Base-by-base conservation (phyloP, 2,329 filamentous ascomycete genomes). In the Penicillium sp. region DNA sequence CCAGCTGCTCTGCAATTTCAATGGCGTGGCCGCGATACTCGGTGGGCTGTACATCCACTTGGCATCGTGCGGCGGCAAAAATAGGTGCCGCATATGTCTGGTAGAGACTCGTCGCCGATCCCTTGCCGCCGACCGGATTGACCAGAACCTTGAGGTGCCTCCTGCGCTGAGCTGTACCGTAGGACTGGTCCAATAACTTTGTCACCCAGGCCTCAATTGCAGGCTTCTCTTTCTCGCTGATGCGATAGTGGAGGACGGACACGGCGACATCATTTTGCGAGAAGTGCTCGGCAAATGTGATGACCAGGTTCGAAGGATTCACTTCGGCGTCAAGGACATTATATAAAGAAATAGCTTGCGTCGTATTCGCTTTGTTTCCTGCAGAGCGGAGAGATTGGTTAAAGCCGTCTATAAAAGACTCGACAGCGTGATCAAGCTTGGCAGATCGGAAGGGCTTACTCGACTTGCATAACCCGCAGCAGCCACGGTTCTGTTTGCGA, bases 81-180 rank as follows among this genome's bases (percentile, higher is more conserved):
- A 98, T 80, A 7, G 92, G 91, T 63, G 86, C 84, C 40, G 91
- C 87, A 56, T 92, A 79, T 39, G 79, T 80, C 49, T 83, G 74
- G 79, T 90, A 97, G 56, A 84, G 79, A 64, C 82, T 87, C 53
- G 81, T 73, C 1, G 90, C 92, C 35, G 75, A 74, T 13, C 92
- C 92, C 37, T 89, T 87, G 0, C 93, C 93, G 12, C 90, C 89
- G 61, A 91, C 87, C 0, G 93, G 93, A 68, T 98, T 98, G 54
- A 98, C 79, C 38, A 97, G 75, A 10, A 97, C 84, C 68, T 93
- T 95, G 55, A 93, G 84, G 41, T 89, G 83, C 69, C 90, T 93
- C 50, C 78, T 79, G 46, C 78, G 79, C 62, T 86, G 82, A 1
- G 87, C 80, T 6, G 75, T 73, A 47, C 75, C 85, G 63, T 95